These are phyloP conservation scores for Neofusicoccum parvum DNA, from an alignment of 2,329 filamentous ascomycete genomes.

Conservation along the genomic window DNA sequence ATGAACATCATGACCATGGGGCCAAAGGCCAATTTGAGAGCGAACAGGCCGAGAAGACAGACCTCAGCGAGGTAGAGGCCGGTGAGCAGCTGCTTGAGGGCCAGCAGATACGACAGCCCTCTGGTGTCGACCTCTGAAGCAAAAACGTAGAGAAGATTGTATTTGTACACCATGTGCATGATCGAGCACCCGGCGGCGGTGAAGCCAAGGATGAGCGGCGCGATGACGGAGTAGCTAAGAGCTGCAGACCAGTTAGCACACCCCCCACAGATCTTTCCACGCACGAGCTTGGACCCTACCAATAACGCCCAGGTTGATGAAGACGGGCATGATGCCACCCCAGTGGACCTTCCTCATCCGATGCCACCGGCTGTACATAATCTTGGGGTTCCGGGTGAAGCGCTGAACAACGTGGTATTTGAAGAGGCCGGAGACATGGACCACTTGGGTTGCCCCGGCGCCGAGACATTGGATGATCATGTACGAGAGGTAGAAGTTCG, in stretches of 20 bases:
- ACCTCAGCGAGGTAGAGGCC: slow-evolving; percentile 95
- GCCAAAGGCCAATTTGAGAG: slow-evolving; percentile 67
- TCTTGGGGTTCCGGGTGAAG: slow-evolving; percentile 73
- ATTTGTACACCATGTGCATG: slow-evolving; percentile 91
- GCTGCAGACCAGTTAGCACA: slow-evolving; percentile 37
- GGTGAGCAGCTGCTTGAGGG: slow-evolving; percentile 93
- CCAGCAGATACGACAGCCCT: slow-evolving; percentile 85
- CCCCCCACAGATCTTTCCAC: slow-evolving; percentile 26
- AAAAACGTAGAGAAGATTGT: slow-evolving; percentile 93
- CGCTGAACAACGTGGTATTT: slow-evolving; percentile 81
- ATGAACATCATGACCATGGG: slow-evolving; percentile 88
- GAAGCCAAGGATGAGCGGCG: slow-evolving; percentile 89
- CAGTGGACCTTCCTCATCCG: slow-evolving; percentile 76
- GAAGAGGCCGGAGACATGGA: slow-evolving; percentile 77
- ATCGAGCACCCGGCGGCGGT: slow-evolving; percentile 89
- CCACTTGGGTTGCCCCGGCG: slow-evolving; percentile 77
- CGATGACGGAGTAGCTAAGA: slow-evolving; percentile 83
- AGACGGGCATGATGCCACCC: slow-evolving; percentile 93
- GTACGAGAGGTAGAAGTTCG: slow-evolving; percentile 99
- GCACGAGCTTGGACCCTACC: slow-evolving; percentile 46
- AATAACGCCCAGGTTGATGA: slow-evolving; percentile 95
- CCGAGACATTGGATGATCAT: slow-evolving; percentile 81
- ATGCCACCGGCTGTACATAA: slow-evolving; percentile 86
- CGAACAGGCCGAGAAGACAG: slow-evolving; percentile 85
- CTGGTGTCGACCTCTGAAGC: slow-evolving; percentile 89